These are phyloP conservation scores for Plasmodium fragile DNA, from an alignment of 169 alveolate genomes.

Conservation along the genomic window DNA sequence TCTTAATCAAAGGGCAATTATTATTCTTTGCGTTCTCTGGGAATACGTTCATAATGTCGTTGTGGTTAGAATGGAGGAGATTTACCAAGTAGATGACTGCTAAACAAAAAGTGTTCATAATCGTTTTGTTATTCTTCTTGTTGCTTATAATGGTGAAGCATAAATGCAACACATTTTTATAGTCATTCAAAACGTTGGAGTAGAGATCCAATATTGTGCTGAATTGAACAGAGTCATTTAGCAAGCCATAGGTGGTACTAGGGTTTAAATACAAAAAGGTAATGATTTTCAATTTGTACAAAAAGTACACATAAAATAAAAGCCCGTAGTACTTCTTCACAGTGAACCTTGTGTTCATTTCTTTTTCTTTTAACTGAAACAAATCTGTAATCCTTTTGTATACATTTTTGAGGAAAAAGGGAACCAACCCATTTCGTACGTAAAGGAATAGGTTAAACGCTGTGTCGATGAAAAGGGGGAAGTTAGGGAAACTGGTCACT, in stretches of 20 bases:
- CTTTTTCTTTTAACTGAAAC: slow-evolving; percentile 5
- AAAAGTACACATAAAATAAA: slow-evolving; percentile 27
- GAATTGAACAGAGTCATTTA: slow-evolving; percentile 19
- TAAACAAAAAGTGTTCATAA: slow-evolving; percentile 8
- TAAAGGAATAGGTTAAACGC: slow-evolving; percentile 32
- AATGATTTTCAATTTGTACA: slow-evolving; percentile 42
- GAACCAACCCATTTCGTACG: slow-evolving; percentile 20
- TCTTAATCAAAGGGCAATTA: neutral
- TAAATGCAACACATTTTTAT: slow-evolving; percentile 5
- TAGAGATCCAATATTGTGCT: slow-evolving; percentile 13
- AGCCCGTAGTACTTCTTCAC: slow-evolving; percentile 40
- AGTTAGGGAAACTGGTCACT: slow-evolving; percentile 21
- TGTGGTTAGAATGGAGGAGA: slow-evolving; percentile 25
- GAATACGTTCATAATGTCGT: slow-evolving; percentile 8
- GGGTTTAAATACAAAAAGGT: slow-evolving; percentile 6
- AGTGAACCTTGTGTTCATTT: slow-evolving; percentile 38
- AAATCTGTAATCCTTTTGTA: slow-evolving; percentile 17
- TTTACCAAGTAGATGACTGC: slow-evolving; percentile 16
- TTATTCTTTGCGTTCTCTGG: neutral
- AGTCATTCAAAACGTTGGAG: slow-evolving; percentile 19
- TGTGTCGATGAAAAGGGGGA: slow-evolving; percentile 18
- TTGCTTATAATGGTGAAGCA: slow-evolving; percentile 12
- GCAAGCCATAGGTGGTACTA: neutral
- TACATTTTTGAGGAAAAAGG: slow-evolving; percentile 22
- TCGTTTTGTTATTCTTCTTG: neutral